Evolutionary conservation across 2,329 filamentous ascomycete species (phyloP).

Genomic region (Neonectria sp.): DNA sequence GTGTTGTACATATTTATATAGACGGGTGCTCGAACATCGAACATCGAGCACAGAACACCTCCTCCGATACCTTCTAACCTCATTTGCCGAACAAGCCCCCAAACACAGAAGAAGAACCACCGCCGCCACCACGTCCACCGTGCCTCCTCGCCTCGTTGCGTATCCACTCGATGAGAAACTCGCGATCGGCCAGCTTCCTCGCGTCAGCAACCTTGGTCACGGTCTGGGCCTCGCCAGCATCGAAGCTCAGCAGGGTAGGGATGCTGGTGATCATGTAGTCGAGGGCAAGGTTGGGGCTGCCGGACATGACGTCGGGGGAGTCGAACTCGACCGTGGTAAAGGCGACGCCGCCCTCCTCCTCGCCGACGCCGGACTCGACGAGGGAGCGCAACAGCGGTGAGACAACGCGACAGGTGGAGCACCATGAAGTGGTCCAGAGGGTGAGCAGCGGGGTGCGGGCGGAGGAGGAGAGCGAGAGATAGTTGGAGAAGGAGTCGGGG

Average conservation of each 20-base stretch:
- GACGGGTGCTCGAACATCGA: neutral
- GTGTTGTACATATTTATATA: neutral
- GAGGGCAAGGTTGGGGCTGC: conserved; percentile 59
- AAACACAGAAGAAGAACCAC: conserved; percentile 52
- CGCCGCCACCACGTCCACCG: conserved; percentile 60
- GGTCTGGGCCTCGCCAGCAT: conserved; percentile 66
- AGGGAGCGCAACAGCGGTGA: conserved; percentile 65
- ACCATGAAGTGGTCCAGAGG: conserved; percentile 73
- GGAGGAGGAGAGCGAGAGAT: conserved; percentile 69
- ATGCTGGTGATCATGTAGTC: conserved; percentile 72
- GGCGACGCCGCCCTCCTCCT: conserved; percentile 69
- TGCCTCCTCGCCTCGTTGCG: conserved; percentile 64
- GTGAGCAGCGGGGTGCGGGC: conserved; percentile 70
- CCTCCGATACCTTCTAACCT: neutral
- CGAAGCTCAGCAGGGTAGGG: conserved; percentile 72
- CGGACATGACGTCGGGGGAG: conserved; percentile 68
- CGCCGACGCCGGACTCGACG: conserved; percentile 66
- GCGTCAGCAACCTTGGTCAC: conserved; percentile 66
- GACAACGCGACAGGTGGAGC: conserved; percentile 67
- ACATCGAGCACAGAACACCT: neutral
- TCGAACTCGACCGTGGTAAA: conserved; percentile 71
- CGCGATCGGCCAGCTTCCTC: conserved; percentile 62
- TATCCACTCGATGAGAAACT: conserved; percentile 70
- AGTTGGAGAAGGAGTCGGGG: conserved; percentile 67
- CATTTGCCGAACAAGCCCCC: conserved; percentile 60